Evolutionary conservation across 2,329 filamentous ascomycete genomes (phyloP).

Genomic region (Xylariaceae sp.): DNA sequence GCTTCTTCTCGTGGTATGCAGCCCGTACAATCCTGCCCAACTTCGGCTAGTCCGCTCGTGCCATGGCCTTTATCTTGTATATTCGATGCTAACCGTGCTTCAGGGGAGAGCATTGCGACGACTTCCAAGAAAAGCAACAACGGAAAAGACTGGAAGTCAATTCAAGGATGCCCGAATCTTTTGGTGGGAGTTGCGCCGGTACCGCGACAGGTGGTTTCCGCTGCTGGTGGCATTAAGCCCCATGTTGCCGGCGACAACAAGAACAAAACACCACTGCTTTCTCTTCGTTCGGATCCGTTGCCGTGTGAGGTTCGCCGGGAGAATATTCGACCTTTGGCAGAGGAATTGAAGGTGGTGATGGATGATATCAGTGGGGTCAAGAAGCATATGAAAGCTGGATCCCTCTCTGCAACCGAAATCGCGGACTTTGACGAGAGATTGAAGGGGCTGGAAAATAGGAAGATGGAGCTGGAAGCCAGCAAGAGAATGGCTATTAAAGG

Average conservation of each 20-base stretch:
- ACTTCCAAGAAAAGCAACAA: not conserved
- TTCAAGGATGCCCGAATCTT: slow-evolving; percentile 16
- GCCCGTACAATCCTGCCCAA: slow-evolving; percentile 5
- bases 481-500: slow-evolving; percentile 11
- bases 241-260: slow-evolving; percentile 17
- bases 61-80: too few species aligned
- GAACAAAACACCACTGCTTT: slow-evolving; percentile 13
- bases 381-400: slow-evolving; percentile 1
- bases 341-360: slow-evolving; percentile 4
- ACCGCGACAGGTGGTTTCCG: slow-evolving; percentile 11
- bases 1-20: slow-evolving; percentile 4
- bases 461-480: slow-evolving; percentile 5
- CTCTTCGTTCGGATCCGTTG: slow-evolving; percentile 7
- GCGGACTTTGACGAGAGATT: slow-evolving; percentile 11
- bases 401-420: not conserved
- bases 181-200: slow-evolving; percentile 9
- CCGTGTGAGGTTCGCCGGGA: slow-evolving; percentile 18
- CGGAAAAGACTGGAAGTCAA: slow-evolving; percentile 7
- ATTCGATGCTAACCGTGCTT: not conserved
- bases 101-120: not conserved
- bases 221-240: slow-evolving; percentile 12
- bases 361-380: slow-evolving; percentile 8
- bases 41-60: not conserved
- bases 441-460: slow-evolving; percentile 9
- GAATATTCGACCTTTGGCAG: slow-evolving; percentile 13